Evolutionary conservation across 441 rosid genomes (phyloP), one percentile per base, ranked within the genome.

Genomic region (Pelargonium fulgidum): DNA sequence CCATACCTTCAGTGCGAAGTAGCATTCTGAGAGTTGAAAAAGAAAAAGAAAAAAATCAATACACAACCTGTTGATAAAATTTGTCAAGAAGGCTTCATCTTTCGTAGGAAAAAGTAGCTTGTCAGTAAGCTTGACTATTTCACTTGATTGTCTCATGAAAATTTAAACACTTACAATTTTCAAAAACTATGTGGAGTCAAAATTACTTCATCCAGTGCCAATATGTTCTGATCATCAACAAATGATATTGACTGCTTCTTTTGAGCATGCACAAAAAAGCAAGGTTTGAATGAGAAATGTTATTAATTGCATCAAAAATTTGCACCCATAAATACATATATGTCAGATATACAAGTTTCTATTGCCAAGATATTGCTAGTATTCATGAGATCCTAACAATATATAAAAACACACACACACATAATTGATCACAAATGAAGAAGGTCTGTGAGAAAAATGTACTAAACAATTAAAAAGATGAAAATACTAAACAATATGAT

Each of bases 1-100:
- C 98, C 97, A 94, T 2, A 87, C 98, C 83, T 92, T 92, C 80
- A 92, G 79, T 17, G 98, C 93, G 52, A 92, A 92, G 84, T 86
- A 89, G 79, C 98, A 92, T 82, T 87, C 97, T 92, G 81, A 75
- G 71, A 64, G 74, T 71, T 47, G 71, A 45, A 42, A 67, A 58
- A 66, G 67, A 39, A 41, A 11, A 52, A 41, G 64, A 20, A 67
- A 3, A 14, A 62, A 3, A 68, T 19, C 39, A 59, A 47, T 48
- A 47, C 11, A 8, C 39, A 29, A 0, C 64, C 33, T 20, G 59
- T 36, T 12, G 47, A 62, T 19, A 54, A 3, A n/a, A 54, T n/a
- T 24, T 62, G 41, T 26, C 33, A 26, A 45, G 13, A 9, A 45
- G 13, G 50, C 50, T 45, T 1, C 56, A 48, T 13, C 16, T 48